Evolutionary conservation across 331 rosid species (phyloP), one percentile per base, ranked within the genome.

Genomic region (Malus hybrid): DNA sequence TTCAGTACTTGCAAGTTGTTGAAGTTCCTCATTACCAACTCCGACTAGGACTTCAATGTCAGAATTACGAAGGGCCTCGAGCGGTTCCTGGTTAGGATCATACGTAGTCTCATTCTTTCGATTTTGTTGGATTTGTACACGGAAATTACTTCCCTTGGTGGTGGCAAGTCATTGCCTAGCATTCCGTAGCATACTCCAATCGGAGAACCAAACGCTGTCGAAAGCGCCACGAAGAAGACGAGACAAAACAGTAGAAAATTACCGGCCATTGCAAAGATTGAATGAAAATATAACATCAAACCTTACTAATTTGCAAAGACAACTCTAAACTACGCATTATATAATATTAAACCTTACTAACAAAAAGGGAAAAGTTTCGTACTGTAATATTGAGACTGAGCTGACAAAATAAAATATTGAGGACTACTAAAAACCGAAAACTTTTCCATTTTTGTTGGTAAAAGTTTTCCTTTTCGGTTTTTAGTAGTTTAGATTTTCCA

Each of bases 171-270:
- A 44, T 75, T n/a, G 36, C 69, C 84, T n/a, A 63, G 7, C 76
- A 69, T 24, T 65, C 84, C 84, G 7, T 80, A 80, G 76, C 72
- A 68, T 63, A 80, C 77, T 52, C 84, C 84, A 4, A 80, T 16
- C 0, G 69, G 36, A 65, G 69, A 65, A 31, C 69, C 3, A 0
- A 28, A 18, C 6, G 57, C 10, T 63, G 67, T 63, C 19, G 10
- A 29, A 28, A 29, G 67, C 20, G 6, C 15, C 39, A 62, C 0
- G 6, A 14, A 62, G 36, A 62, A 27, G n/a, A 29, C 32, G 39
- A 6, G 67, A 29, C 11, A 28, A 5, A 62, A 12, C 20, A 13
- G 1, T 28, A 6, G 67, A 62, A 28, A 16, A 2, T 28, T 15
- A 28, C 39, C 0, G 39, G 39, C 39, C 67, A 62, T 62, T 14